Evolutionary conservation across 2,329 filamentous ascomycete genomes (phyloP), one percentile per base, ranked within the genome.

Genomic region (Aureobasidium subglaciale): DNA sequence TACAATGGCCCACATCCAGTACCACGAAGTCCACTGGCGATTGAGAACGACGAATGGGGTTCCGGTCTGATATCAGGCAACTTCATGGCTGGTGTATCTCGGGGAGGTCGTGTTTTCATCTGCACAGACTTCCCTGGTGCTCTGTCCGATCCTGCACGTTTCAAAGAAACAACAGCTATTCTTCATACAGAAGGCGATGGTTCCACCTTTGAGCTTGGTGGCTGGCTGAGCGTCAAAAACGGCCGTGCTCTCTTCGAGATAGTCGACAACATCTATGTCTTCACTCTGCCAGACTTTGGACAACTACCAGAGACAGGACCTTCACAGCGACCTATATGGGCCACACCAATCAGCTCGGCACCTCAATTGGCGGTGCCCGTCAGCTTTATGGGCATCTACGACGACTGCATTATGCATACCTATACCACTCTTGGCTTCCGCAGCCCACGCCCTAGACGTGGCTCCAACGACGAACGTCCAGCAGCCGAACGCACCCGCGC

Each of bases 341-440:
- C 67, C n/a, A 53, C 70, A 49, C 58, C 67, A 3, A 72, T 71
- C 1, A 69, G 68, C 56, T 68, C 70, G 5, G 64, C 67, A 6
- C 65, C 68, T 1, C 70, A 69, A 58, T 63, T 74, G n/a, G 63
- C 68, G 0, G 69, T 73, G 0, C 74, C 75, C 0, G 70, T 76
- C 24, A 74, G 71, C 57, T 77, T 74, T 62, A 77, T 77, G 75
- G 69, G 64, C 0, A 53, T 77, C 8, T 76, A 69, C 49, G 73
- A 76, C 48, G 75, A 77, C 62, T 73, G 72, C 34, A 70, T 77
- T 50, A 74, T 77, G 70, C 69, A 67, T 24, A 76, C 73, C 3
- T 76, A 71, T 57, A 72, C 71, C 5, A 52, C 55, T 29, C 38
- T 53, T 4, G 37, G 55, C 2, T 42, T 43, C 46, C 30, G 38